phyloP scores from a whole-genome alignment of 108 stramenopile genomes.

The Nitzschia inconspicua region DNA sequence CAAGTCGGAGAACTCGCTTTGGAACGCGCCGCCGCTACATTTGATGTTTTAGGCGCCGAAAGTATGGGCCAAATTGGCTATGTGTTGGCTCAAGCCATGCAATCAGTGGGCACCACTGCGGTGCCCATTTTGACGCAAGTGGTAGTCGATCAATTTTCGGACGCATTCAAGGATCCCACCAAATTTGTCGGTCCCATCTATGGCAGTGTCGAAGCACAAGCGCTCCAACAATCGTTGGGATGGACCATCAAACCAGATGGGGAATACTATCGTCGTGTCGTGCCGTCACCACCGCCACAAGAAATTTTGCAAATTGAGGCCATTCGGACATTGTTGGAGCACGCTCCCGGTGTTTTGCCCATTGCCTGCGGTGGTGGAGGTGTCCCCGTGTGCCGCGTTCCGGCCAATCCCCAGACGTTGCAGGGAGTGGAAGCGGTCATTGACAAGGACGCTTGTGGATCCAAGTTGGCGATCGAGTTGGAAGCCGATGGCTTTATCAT shows the following conservation, averaged over 20 bases:
- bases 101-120: slow-evolving; percentile 45
- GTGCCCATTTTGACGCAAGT: slow-evolving; percentile 75
- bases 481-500: slow-evolving; percentile 83
- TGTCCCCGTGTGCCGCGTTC: slow-evolving; percentile 69
- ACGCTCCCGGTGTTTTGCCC: slow-evolving; percentile 43
- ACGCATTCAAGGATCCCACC: slow-evolving; percentile 70
- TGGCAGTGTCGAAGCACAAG: slow-evolving; percentile 78
- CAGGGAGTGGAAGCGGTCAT: slow-evolving; percentile 82
- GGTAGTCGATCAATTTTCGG: slow-evolving; percentile 61
- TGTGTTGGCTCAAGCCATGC: slow-evolving; percentile 70
- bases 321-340: slow-evolving; percentile 52
- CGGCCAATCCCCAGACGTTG: slow-evolving; percentile 61
- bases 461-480: slow-evolving; percentile 62
- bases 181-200: slow-evolving; percentile 85
- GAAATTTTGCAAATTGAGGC: slow-evolving; percentile 84
- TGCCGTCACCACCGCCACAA: slow-evolving; percentile 70
- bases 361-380: slow-evolving; percentile 85
- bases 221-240: slow-evolving; percentile 64
- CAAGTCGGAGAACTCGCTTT: slow-evolving; percentile 83
- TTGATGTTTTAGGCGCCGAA: slow-evolving; percentile 72
- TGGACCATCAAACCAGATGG: slow-evolving; percentile 84
- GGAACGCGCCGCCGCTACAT: slow-evolving; percentile 70
- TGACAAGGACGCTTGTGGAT: slow-evolving; percentile 56
- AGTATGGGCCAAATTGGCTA: slow-evolving; percentile 84
- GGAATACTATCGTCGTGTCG: slow-evolving; percentile 80